phyloP scores from a whole-genome alignment of 2,329 filamentous ascomycete species.

The Dichotomopilus funicola region DNA sequence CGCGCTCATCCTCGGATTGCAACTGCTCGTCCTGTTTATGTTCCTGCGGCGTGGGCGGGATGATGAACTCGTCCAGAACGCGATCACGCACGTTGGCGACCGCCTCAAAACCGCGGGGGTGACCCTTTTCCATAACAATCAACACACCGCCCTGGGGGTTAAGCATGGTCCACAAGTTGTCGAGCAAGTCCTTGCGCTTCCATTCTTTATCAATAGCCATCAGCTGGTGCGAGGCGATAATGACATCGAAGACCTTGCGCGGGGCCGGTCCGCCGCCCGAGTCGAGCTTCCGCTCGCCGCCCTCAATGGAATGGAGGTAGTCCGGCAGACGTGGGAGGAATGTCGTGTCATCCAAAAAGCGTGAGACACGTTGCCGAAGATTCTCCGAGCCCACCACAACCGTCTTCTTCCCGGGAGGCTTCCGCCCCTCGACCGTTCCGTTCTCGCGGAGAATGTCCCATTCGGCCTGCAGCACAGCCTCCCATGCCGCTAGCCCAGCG shows the following conservation, averaged over 20 bases:
- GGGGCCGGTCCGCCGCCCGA: slow-evolving; percentile 44
- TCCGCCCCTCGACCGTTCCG: slow-evolving; percentile 34
- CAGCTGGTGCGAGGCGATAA: slow-evolving; percentile 81
- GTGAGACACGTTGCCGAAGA: slow-evolving; percentile 67
- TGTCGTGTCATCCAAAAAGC: slow-evolving; percentile 77
- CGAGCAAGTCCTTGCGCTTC: slow-evolving; percentile 68
- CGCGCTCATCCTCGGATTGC: slow-evolving; percentile 36
- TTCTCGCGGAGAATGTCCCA: slow-evolving; percentile 63
- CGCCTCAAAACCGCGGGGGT: slow-evolving; percentile 86
- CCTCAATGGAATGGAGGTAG: slow-evolving; percentile 61
- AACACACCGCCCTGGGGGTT: slow-evolving; percentile 80
- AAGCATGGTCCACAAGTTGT: slow-evolving; percentile 85
- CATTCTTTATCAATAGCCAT: slow-evolving; percentile 70
- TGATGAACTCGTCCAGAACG: slow-evolving; percentile 68
- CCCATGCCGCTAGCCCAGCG: slow-evolving; percentile 67
- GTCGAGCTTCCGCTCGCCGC: slow-evolving; percentile 53
- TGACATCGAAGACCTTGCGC: slow-evolving; percentile 79
- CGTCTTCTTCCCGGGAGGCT: slow-evolving; percentile 65
- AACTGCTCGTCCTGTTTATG: slow-evolving; percentile 35
- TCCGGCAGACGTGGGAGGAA: slow-evolving; percentile 91
- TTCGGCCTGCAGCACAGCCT: slow-evolving; percentile 72
- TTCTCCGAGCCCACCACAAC: slow-evolving; percentile 72
- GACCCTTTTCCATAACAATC: slow-evolving; percentile 82
- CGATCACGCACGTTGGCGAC: slow-evolving; percentile 78
- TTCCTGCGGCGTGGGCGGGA: slow-evolving; percentile 45